Percentiles rank a stretch among this genome's conserved stretches.
These are phyloP conservation scores for Sanghuangporus baumii DNA, from an alignment of 1,284 basidiomycete species.

Conservation along the genomic window DNA sequence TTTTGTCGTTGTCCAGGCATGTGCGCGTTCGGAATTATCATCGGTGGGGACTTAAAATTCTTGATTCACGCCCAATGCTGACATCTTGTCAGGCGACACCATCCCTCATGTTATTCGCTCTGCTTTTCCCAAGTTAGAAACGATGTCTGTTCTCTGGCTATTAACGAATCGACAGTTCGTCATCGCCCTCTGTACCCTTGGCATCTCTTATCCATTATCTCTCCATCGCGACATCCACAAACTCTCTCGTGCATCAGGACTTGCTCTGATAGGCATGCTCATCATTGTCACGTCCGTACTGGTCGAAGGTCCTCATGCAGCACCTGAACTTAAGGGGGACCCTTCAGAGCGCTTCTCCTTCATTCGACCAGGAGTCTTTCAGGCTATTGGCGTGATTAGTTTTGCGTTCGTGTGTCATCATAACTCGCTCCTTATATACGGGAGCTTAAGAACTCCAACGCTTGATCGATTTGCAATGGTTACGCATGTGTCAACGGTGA, in stretches of 20 bases:
- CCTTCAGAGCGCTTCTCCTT: conserved; percentile 66
- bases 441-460: conserved; percentile 87
- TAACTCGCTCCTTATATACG: conserved; percentile 93
- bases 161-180: conserved; percentile 86
- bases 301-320: conserved; percentile 80
- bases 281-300: conserved; percentile 90
- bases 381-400: conserved; percentile 92
- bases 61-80: conserved; percentile 27
- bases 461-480: conserved; percentile 92
- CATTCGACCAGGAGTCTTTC: conserved; percentile 75
- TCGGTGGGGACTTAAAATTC: conserved; percentile 39
- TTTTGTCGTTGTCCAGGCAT: conserved; percentile 51
- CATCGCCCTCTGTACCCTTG: conserved; percentile 78
- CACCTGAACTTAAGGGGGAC: conserved; percentile 74
- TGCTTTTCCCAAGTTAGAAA: conserved; percentile 73
- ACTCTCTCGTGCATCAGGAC: conserved; percentile 85
- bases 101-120: conserved; percentile 92
- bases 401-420: conserved; percentile 95
- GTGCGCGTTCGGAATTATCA: conserved; percentile 95
- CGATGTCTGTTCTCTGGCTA: conserved; percentile 66
- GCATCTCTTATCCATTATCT: conserved; percentile 91
- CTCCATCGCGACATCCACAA: conserved; percentile 98
- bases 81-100: conserved; percentile 84
- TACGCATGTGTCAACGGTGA: conserved; percentile 84
- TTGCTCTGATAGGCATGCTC: conserved; percentile 89